Evolutionary conservation across 345 rosid genomes (phyloP).

Genomic region (Dipteronia sinensis): DNA sequence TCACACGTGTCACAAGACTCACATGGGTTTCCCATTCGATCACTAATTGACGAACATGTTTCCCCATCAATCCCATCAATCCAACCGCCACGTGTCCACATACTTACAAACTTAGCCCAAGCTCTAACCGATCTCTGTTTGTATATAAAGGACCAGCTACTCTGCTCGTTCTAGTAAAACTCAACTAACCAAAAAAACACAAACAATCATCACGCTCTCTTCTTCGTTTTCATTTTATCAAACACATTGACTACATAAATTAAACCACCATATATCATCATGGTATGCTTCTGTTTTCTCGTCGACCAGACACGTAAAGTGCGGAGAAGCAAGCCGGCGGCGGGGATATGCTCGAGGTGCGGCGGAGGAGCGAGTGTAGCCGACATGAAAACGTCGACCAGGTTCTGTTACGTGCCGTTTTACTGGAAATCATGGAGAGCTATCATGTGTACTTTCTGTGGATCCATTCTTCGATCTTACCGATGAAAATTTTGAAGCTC

Average conservation of each 20-base stretch:
- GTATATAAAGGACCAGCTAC: background rate
- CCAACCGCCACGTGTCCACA: background rate
- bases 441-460: slow-evolving; percentile 81
- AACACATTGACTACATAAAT: background rate
- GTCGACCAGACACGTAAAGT: slow-evolving; percentile 85
- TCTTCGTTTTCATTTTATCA: no score
- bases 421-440: slow-evolving; percentile 92
- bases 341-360: slow-evolving; percentile 86
- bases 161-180: no score
- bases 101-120: slow-evolving; percentile 7
- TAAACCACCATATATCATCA: background rate
- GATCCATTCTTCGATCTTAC: slow-evolving; percentile 82
- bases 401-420: slow-evolving; percentile 79
- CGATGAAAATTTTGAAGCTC: slow-evolving; percentile 16
- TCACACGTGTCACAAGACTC: slow-evolving; percentile 8
- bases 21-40: background rate
- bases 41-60: slow-evolving; percentile 4
- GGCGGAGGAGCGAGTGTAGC: slow-evolving; percentile 97
- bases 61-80: background rate
- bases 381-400: slow-evolving; percentile 85
- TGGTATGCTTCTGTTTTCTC: slow-evolving; percentile 84
- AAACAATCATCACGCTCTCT: background rate
- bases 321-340: slow-evolving; percentile 79
- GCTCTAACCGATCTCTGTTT: background rate
- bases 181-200: background rate